Evolutionary conservation across 495 filamentous ascomycete genomes (phyloP), one percentile per base, ranked within the genome.

Genomic region (Xylaria nigripes): DNA sequence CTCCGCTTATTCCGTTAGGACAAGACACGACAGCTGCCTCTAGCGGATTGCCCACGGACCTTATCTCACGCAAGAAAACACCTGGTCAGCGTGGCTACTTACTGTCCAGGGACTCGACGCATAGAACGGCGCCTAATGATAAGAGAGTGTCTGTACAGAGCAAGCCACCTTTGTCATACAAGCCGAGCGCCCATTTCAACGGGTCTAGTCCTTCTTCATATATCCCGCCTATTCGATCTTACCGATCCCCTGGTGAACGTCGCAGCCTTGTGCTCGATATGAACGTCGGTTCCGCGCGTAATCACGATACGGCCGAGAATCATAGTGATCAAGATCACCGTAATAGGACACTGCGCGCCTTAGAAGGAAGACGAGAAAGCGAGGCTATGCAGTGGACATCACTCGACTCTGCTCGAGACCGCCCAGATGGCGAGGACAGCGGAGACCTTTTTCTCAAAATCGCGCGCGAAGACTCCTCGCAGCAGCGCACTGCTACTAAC

Each of bases 391-490:
- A 69, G 25, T 67, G 67, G 50, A 68, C 71, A 18, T 70, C 72
- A 7, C 66, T 65, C 19, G 71, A 74, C 54, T 72, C 71, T 3
- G 65, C 65, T 9, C 62, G 65, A 48, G 68, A 72, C 46, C 64
- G 68, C n/a, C 59, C 69, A 45, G 69, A 70, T 56, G 71, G 66
- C 29, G 76, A 76, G 41, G 74, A 75, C 44, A 75, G 61, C 10
- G 75, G 72, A 45, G 78, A 81, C 63, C 59, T 80, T 23, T 81
- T 81, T 53, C 71, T 81, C 43, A 72, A 65, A 29, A 76, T 79
- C 45, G 78, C 78, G 18, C 62, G 70, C 29, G 76, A 81, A 54
- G 73, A 77, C 38, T 52, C 69, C 34, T 57, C 62, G 25, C 69
- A 63, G n/a, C 72, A 68, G 42, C 54, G 50, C 18, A 53, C 53